These are phyloP conservation scores for Ophiocytium majus DNA, from an alignment of 352 stramenopile genomes.

Conservation along the genomic window DNA sequence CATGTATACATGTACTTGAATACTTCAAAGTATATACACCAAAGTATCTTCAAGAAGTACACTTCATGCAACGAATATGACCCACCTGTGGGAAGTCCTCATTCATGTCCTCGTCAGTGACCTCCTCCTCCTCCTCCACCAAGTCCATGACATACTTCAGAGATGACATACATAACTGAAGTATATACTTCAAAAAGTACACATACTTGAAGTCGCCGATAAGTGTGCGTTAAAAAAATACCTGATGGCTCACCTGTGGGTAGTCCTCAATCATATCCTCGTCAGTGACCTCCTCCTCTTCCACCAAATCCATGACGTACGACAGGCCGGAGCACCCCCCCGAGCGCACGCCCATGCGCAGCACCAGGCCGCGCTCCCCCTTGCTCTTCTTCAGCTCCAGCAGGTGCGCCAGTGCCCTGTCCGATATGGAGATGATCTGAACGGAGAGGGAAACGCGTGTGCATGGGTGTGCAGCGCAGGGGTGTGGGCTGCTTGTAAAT, in stretches of 20 bases:
- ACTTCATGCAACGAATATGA: too few species aligned
- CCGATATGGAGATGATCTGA: constrained; percentile 56
- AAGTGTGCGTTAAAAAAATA: too few species aligned
- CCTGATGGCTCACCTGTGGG: constrained; percentile 51
- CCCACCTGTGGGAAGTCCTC: constrained; percentile 62
- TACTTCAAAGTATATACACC: too few species aligned
- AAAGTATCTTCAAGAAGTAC: too few species aligned
- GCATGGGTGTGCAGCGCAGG: neutral
- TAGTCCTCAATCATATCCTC: constrained; percentile 76
- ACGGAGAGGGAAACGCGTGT: neutral
- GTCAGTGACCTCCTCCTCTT: constrained; percentile 65
- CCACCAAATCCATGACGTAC: constrained; percentile 78
- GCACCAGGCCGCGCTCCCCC: constrained; percentile 38
- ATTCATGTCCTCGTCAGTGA: too few species aligned
- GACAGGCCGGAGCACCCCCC: constrained; percentile 67
- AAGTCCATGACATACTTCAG: too few species aligned
- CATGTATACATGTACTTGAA: too few species aligned
- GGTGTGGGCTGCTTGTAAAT: neutral
- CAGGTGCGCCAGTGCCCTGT: constrained; percentile 55
- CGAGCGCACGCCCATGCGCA: constrained; percentile 59
- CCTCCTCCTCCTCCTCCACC: too few species aligned
- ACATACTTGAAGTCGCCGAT: too few species aligned
- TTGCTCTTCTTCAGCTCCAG: constrained; percentile 48
- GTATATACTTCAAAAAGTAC: too few species aligned
- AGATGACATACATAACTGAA: too few species aligned